Evolutionary conservation across 345 rosid species (phyloP).

Genomic region (Acer negundo): DNA sequence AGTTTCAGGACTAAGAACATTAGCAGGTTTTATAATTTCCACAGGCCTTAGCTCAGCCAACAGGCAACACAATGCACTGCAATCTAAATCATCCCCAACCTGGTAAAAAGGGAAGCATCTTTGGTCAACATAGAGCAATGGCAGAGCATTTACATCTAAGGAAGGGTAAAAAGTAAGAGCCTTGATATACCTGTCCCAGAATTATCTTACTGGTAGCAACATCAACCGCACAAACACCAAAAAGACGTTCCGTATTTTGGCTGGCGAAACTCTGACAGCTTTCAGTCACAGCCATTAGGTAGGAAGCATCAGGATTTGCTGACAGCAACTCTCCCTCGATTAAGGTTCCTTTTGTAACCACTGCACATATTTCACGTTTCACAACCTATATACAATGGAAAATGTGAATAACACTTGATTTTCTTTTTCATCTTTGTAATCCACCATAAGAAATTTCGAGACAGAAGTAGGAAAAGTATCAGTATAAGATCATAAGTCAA

Average conservation of each 20-base stretch:
- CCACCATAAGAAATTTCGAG: constrained; percentile 3
- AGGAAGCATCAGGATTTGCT: constrained; percentile 90
- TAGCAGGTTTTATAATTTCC: constrained; percentile 88
- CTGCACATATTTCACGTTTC: constrained; percentile 93
- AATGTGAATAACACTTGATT: constrained; percentile 20
- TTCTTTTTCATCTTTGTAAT: not conserved
- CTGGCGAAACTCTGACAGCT: constrained; percentile 31
- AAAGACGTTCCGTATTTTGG: constrained; percentile 42
- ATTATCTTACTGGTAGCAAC: constrained; percentile 83
- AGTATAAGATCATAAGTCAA: not conserved
- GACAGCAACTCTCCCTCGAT: constrained; percentile 87
- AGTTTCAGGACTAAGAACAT: constrained; percentile 65
- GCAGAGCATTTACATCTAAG: constrained; percentile 8
- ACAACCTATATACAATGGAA: constrained; percentile 67
- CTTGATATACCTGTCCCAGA: constrained; percentile 74
- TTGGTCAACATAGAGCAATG: constrained; percentile 10
- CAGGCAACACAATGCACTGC: constrained; percentile 72
- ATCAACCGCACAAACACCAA: constrained; percentile 90
- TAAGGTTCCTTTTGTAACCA: constrained; percentile 90
- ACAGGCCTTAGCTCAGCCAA: constrained; percentile 90
- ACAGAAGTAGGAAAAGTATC: not conserved
- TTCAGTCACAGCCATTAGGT: constrained; percentile 84
- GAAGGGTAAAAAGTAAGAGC: constrained; percentile 3
- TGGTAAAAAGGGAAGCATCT: constrained; percentile 33
- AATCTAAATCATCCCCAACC: constrained; percentile 84